Evolutionary conservation across 2,329 filamentous ascomycete species (phyloP), one percentile per base, ranked within the genome.

Genomic region (Penicillium carneum): DNA sequence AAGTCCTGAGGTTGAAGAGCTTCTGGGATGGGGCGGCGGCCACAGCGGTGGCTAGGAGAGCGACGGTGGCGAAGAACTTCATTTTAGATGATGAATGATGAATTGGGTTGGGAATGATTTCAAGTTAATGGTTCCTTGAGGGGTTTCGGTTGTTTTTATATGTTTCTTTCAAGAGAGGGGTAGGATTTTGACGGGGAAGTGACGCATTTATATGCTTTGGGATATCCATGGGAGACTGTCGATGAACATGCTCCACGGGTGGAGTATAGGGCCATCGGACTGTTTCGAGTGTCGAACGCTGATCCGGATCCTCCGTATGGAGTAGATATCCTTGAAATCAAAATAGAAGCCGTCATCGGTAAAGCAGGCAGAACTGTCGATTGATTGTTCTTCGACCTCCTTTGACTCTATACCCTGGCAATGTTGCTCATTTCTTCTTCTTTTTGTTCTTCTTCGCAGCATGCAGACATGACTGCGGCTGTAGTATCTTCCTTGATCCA

Each of bases 11-110:
- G 52, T 57, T 64, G 59, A 69, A 69, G 41, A 43, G 29, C 18
- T 49, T 61, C 23, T 41, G 45, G 36, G 71, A 51, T 2, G 74
- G 74, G 54, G 57, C 66, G 42, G 74, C 73, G 11, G 65, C 54
- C 41, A 67, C 70, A 29, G 69, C 55, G 48, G 72, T 69, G 53
- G 70, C 68, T 23, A 77, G 57, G 45, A 75, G 57, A 49, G 72
- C 67, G 49, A 76, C 55, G 14, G 71, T 66, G 47, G 65, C 49
- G 61, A 75, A 50, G 54, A 74, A 62, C 42, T 72, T 73, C 72
- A 76, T 75, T 55, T 53, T 69, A 63, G 31, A 16, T 48, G 14
- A 31, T 46, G 16, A 16, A 5, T 23, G 23, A 20, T 36, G 16
- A 38, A 31, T 18, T 41, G 4, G 10, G 6, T 43, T 26, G 26